Evolutionary conservation across 2,329 filamentous ascomycete species (phyloP).

Genomic region (Septoria linicola): DNA sequence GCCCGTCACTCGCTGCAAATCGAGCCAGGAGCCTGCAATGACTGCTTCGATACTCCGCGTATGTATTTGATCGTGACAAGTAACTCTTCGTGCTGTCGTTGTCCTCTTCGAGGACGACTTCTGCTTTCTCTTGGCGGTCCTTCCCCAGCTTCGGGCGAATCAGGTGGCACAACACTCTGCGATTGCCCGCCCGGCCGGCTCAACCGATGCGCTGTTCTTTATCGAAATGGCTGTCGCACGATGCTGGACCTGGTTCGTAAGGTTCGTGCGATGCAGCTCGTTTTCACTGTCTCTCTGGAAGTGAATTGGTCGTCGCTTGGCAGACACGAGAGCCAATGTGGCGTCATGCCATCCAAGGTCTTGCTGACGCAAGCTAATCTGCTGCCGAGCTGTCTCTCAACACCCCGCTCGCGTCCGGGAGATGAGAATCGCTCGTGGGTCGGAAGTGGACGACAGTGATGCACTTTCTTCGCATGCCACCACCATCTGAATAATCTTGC

Average conservation of each 20-base stretch:
- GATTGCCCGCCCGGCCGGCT: conserved; percentile 18
- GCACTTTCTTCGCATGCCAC: too few species aligned
- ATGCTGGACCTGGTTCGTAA: not conserved
- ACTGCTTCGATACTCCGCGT: conserved; percentile 30
- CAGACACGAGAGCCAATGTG: conserved; percentile 7
- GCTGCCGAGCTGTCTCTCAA: conserved; percentile 15
- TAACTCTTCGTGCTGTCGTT: conserved; percentile 16
- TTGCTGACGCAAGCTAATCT: conserved; percentile 23
- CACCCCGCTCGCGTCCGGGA: conserved; percentile 16
- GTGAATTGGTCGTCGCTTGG: conserved; percentile 3
- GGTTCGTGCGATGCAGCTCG: conserved; percentile 2
- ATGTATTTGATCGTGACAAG: conserved; percentile 25
- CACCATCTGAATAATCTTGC: too few species aligned
- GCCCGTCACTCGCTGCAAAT: conserved; percentile 15
- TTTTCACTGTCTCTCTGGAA: conserved; percentile 9
- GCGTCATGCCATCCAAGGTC: conserved; percentile 20
- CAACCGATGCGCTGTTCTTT: not conserved
- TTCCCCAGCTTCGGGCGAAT: conserved; percentile 18
- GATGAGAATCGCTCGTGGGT: not conserved
- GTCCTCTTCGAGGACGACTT: conserved; percentile 1
- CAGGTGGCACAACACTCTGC: conserved; percentile 14
- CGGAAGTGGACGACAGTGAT: not conserved
- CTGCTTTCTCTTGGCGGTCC: conserved; percentile 4
- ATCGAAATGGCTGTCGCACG: not conserved
- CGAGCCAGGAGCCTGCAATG: conserved; percentile 29